Conservation (phyloP, 495 filamentous ascomycete species). For the Coniosporium apollinis region DNA sequence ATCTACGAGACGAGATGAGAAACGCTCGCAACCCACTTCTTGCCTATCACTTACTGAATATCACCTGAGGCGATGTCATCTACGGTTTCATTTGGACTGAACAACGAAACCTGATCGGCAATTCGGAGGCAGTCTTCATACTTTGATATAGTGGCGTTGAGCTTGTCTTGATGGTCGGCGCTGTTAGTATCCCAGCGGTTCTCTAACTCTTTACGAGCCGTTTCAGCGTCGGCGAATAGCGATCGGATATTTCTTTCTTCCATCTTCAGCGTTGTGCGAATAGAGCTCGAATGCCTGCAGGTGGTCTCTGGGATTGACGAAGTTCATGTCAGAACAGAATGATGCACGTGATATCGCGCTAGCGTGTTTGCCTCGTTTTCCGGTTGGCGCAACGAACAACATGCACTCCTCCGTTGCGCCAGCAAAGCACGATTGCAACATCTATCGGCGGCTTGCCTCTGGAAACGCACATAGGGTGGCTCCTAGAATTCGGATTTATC, state of each 20-base stretch:
- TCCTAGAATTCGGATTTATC: too few species aligned
- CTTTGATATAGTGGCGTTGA: slow-evolving; percentile 45
- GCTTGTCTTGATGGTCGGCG: slow-evolving; percentile 45
- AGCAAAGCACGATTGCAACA: too few species aligned
- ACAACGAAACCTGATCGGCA: slow-evolving; percentile 54
- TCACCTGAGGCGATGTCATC: slow-evolving; percentile 80
- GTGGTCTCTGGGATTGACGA: too few species aligned
- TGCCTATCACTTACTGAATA: slow-evolving; percentile 46
- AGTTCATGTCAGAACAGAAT: too few species aligned
- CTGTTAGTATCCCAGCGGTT: slow-evolving; percentile 32
- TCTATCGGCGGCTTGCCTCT: too few species aligned
- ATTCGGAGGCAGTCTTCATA: slow-evolving; percentile 59
- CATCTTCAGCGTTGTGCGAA: too few species aligned
- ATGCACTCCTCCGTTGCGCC: too few species aligned
- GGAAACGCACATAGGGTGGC: too few species aligned
- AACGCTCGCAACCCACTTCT: slow-evolving; percentile 6
- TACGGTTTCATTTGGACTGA: slow-evolving; percentile 76
- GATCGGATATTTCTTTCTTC: slow-evolving; percentile 41
- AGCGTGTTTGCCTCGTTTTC: too few species aligned
- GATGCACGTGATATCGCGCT: too few species aligned
- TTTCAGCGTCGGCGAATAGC: slow-evolving; percentile 40
- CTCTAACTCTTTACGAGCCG: slow-evolving; percentile 32
- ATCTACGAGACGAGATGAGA: slow-evolving; percentile 33
- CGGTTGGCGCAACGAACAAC: too few species aligned
- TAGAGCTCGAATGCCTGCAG: too few species aligned